A percentile compares a stretch with the other conserved stretches of the same genome.
Conservation (phyloP, 257 asterid genomes). For the Solanum tacnaense region DNA sequence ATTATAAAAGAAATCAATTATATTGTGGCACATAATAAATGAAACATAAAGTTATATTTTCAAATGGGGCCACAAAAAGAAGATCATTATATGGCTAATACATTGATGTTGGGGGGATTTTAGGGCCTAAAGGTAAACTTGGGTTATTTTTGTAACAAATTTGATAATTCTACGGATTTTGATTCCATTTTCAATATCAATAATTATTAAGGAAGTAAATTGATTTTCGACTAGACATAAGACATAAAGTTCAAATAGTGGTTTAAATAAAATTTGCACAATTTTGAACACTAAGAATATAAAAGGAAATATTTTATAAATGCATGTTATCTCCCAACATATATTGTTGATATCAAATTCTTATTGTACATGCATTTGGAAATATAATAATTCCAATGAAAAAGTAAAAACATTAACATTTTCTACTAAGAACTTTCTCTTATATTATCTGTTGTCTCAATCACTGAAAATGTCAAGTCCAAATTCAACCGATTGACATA, state of each 20-base stretch:
- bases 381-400: not conserved
- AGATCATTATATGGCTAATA: not conserved
- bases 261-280: not conserved
- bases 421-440: not conserved
- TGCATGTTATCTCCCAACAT: not conserved
- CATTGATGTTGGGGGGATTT: not conserved
- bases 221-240: not conserved
- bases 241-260: not conserved
- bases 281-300: not conserved
- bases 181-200: too few species aligned
- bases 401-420: not conserved
- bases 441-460: not conserved
- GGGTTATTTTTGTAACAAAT: not conserved
- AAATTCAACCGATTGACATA: not conserved
- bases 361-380: not conserved
- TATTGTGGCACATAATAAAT: not conserved
- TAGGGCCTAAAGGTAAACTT: not conserved
- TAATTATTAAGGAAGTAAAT: too few species aligned
- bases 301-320: not conserved
- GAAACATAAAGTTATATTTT: too few species aligned
- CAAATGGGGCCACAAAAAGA: not conserved
- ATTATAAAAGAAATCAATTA: too few species aligned
- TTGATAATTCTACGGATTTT: not conserved
- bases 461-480: not conserved
- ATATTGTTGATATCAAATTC: not conserved